Evolutionary conservation across 2,329 filamentous ascomycete genomes (phyloP).

Genomic region (Colletotrichum orchidophilum): DNA sequence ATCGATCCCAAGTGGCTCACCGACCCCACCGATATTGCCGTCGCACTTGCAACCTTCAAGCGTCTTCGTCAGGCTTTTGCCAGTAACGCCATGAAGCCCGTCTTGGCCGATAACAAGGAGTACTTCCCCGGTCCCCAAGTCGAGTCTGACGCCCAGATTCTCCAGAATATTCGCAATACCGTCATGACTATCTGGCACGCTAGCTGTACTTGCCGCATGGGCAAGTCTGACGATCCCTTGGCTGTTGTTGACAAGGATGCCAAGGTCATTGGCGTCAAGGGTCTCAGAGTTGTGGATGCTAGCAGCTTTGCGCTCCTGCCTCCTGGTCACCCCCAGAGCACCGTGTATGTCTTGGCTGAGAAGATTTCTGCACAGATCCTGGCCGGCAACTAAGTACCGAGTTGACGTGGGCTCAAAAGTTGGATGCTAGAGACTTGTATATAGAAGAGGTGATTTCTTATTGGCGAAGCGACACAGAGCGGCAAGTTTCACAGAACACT

Average conservation of each 20-base stretch:
- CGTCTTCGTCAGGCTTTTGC: slow-evolving; percentile 50
- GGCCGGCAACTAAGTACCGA: slow-evolving; percentile 47
- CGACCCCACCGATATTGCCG: slow-evolving; percentile 51
- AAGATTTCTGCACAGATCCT: slow-evolving; percentile 40
- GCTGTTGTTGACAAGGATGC: slow-evolving; percentile 44
- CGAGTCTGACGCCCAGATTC: slow-evolving; percentile 53
- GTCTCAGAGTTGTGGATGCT: slow-evolving; percentile 44
- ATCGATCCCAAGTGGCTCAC: slow-evolving; percentile 58
- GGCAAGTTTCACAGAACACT: background rate
- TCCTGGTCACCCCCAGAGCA: slow-evolving; percentile 38
- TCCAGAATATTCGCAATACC: slow-evolving; percentile 41
- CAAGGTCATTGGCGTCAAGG: slow-evolving; percentile 41
- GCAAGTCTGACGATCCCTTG: slow-evolving; percentile 43
- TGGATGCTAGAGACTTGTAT: background rate
- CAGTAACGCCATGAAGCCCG: slow-evolving; percentile 39
- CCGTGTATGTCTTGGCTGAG: slow-evolving; percentile 38
- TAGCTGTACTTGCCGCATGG: slow-evolving; percentile 64
- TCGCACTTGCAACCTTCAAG: slow-evolving; percentile 53
- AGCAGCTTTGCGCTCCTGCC: slow-evolving; percentile 40
- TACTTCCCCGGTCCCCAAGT: slow-evolving; percentile 48
- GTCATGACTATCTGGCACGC: slow-evolving; percentile 63
- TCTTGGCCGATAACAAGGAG: slow-evolving; percentile 46
- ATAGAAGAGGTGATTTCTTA: background rate
- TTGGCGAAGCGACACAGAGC: background rate
- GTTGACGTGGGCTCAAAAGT: background rate